These are phyloP conservation scores for Microbotryum intermedium DNA, from an alignment of 1,284 basidiomycete genomes.

Conservation along the genomic window DNA sequence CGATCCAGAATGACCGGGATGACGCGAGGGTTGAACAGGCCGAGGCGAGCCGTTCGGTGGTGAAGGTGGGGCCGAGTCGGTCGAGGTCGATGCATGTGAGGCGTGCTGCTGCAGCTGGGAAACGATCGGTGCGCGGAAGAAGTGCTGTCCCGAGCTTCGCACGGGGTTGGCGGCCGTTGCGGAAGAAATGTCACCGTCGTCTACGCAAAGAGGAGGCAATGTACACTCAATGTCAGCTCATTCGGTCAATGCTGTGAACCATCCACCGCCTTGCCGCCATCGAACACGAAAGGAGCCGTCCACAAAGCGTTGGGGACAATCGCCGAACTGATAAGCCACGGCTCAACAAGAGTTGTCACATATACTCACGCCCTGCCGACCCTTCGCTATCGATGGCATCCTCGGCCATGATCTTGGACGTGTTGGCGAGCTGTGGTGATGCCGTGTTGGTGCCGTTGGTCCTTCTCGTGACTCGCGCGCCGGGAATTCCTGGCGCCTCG, in stretches of 20 bases:
- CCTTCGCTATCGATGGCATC: background rate
- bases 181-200: conserved; percentile 32
- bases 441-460: background rate
- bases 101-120: conserved; percentile 4
- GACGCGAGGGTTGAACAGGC: background rate
- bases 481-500: background rate
- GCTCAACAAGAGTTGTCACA: background rate
- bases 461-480: background rate
- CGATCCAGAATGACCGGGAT: background rate
- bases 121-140: conserved; percentile 7
- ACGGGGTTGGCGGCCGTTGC: conserved; percentile 10
- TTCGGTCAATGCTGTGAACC: too few species aligned
- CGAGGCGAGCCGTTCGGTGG: background rate
- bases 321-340: too few species aligned
- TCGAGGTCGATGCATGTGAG: conserved; percentile 5
- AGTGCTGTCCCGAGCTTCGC: conserved; percentile 1
- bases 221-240: too few species aligned
- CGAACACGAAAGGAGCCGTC: too few species aligned
- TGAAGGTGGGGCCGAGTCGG: background rate
- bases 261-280: too few species aligned
- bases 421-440: too few species aligned
- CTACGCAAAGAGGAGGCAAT: background rate
- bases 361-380: conserved; percentile 21
- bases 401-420: too few species aligned
- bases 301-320: too few species aligned